Evolutionary conservation across 768 basidiomycete species (phyloP), one percentile per base, ranked within the genome.

Genomic region (Boletellus emodensis): DNA sequence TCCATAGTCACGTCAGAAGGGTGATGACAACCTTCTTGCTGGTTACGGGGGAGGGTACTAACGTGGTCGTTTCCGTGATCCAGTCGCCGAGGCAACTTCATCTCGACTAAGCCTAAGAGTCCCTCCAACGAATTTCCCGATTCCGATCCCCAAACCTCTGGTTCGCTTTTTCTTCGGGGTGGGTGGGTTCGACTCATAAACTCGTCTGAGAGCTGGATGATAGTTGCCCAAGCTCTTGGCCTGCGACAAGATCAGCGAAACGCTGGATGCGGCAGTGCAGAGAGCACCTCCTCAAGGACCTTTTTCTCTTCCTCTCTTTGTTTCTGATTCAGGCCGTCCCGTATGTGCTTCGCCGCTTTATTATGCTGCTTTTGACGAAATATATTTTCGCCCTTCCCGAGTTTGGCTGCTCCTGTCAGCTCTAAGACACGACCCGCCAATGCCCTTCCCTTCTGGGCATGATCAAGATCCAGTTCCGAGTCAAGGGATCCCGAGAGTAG

Each of bases 201-300:
- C 55, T 51, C 77, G 81, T 65, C 90, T 93, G 48, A 92, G 70
- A 4, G 76, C 73, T 35, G 87, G 89, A 58, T 93, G 89, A 63
- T 91, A 93, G 64, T 90, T 92, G 15, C 90, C 90, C 53, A 88
- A 54, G 55, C 87, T 79, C 69, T 91, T 93, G 6, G 89, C 88
- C 90, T 93, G 48, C 30, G 17, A 22, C 49, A 12, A 51, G 34
- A 51, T 55, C 41, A 55, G 57, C 26, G 28, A 46, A 47, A 40
- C 11, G 12, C 42, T 12, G 22, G 43, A 10, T 2, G 10, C 24
- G 6, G 18, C 15, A 22, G 36, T 13, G 20, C n/a, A 50, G 17
- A 20, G 59, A 64, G 38, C 38, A 90, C 90, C 82, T 90, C 85
- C 61, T 87, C 83, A 8, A 91, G 68, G 36, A 78, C 62, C 51